These are phyloP conservation scores for Plectosphaerella plurivora DNA, from an alignment of 2,329 filamentous ascomycete species.

Conservation along the genomic window DNA sequence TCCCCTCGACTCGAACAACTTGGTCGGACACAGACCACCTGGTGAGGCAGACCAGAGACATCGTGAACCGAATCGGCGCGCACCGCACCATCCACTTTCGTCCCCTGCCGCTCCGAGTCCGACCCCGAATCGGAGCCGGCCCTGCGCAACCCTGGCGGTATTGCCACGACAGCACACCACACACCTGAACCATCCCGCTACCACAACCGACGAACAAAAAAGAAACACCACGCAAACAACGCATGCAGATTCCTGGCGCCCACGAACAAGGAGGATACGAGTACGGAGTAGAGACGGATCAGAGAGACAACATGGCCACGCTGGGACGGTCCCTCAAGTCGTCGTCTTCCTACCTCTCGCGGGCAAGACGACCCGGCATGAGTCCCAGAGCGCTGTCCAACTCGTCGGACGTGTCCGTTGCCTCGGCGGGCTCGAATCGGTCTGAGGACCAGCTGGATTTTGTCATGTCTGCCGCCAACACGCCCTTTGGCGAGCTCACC, in stretches of 20 bases:
- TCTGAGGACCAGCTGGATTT: constrained; percentile 26
- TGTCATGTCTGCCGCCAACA: constrained; percentile 25
- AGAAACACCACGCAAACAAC: neutral
- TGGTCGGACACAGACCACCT: no score
- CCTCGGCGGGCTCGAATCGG: constrained; percentile 22
- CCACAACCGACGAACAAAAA: no score
- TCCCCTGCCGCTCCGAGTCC: no score
- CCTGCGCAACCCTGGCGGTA: no score
- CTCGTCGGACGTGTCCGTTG: constrained; percentile 39
- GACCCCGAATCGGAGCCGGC: no score
- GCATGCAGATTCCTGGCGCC: neutral
- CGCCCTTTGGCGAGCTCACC: constrained; percentile 9
- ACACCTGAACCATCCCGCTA: neutral
- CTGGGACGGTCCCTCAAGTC: constrained; percentile 46
- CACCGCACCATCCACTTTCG: no score
- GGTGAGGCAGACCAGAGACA: no score
- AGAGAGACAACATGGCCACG: constrained; percentile 35
- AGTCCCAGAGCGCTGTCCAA: constrained; percentile 39
- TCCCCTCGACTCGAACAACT: no score
- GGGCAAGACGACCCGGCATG: constrained; percentile 37
- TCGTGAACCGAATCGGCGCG: no score
- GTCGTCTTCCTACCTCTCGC: constrained; percentile 37
- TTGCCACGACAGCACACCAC: neutral
- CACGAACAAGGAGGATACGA: constrained; percentile 1
- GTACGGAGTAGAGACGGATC: neutral